phyloP scores from a whole-genome alignment of 2,329 filamentous ascomycete species.

The Setomelanomma holmii region DNA sequence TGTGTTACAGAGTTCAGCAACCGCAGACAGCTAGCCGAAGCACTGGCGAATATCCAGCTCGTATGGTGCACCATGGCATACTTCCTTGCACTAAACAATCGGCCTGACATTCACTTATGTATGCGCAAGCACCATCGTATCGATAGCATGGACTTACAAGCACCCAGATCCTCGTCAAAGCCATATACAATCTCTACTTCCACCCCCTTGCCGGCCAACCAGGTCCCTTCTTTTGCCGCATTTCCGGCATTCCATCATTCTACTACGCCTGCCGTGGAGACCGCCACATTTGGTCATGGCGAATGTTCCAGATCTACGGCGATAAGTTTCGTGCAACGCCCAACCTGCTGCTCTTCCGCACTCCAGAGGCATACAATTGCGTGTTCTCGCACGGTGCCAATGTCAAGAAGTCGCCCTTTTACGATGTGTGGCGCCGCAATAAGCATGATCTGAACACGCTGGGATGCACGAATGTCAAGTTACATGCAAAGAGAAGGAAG shows the following conservation, averaged over 20 bases:
- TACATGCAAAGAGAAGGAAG: slow-evolving; percentile 19
- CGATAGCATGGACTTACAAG: no score
- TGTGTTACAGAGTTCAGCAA: no score
- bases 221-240: slow-evolving; percentile 11
- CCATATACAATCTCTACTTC: slow-evolving; percentile 13
- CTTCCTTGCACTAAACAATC: no score
- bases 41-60: no score
- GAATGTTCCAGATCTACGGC: slow-evolving; percentile 13
- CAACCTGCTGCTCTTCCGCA: slow-evolving; percentile 70
- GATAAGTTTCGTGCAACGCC: slow-evolving; percentile 17
- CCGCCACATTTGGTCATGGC: slow-evolving; percentile 24
- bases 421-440: slow-evolving; percentile 16
- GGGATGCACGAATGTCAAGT: slow-evolving; percentile 6
- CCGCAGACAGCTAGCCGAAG: no score
- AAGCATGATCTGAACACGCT: slow-evolving; percentile 17
- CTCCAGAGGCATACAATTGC: slow-evolving; percentile 54
- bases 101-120: no score
- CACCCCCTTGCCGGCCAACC: slow-evolving; percentile 14
- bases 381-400: slow-evolving; percentile 45
- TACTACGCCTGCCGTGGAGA: slow-evolving; percentile 17
- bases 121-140: no score
- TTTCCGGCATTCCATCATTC: slow-evolving; percentile 14
- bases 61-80: no score
- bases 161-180: background rate
- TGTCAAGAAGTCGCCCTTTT: slow-evolving; percentile 17